Conservation (phyloP, 129 eudicot genomes). For the Heracleum sosnowskyi region DNA sequence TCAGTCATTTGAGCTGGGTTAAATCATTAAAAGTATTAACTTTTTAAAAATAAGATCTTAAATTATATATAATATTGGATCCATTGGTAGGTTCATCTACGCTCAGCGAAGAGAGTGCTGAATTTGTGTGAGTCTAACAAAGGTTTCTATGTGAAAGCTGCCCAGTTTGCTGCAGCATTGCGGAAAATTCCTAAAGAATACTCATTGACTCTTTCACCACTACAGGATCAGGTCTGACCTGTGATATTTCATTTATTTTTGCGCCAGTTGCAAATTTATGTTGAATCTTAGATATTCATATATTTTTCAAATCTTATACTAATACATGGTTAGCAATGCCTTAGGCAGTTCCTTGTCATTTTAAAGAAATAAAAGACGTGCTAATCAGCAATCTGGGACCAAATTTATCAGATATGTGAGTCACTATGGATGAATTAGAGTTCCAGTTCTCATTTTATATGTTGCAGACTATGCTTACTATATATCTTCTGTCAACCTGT, state of each 20-base stretch:
- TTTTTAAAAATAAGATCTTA: neutral
- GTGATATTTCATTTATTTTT: neutral
- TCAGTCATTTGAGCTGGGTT: neutral
- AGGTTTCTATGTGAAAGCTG: constrained; percentile 96
- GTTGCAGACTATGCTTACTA: neutral
- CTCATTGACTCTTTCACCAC: constrained; percentile 71
- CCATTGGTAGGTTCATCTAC: constrained; percentile 56
- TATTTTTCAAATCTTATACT: neutral
- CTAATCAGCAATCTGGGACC: constrained; percentile 52
- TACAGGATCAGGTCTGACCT: constrained; percentile 70
- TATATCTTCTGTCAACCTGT: neutral
- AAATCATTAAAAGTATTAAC: neutral
- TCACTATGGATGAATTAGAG: constrained; percentile 16
- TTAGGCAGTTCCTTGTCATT: constrained; percentile 79
- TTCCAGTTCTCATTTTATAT: neutral
- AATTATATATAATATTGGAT: neutral
- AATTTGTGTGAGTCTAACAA: constrained; percentile 64
- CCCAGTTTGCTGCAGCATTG: constrained; percentile 84
- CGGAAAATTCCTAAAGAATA: constrained; percentile 83
- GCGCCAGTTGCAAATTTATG: neutral
- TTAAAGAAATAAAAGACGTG: constrained; percentile 64
- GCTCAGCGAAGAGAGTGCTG: constrained; percentile 74
- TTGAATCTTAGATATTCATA: neutral
- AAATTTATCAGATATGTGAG: constrained; percentile 70
- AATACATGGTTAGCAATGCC: constrained; percentile 25